A percentile compares a stretch with the other conserved stretches of the same genome.
Conservation (phyloP, 164 flowering plant genomes). For the Magnolia kwangsiensis region DNA sequence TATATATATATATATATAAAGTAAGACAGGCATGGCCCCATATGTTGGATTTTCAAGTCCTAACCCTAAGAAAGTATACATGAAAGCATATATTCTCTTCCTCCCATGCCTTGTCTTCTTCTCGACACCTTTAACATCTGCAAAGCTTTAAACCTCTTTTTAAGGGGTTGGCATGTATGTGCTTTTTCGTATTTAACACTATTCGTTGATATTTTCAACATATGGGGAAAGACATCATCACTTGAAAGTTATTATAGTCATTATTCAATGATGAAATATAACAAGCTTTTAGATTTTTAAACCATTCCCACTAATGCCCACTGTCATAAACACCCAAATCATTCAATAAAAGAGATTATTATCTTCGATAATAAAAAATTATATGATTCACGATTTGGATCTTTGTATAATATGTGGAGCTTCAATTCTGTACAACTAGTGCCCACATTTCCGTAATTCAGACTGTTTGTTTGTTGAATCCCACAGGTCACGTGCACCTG, state of each 20-base stretch:
- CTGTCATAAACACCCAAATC: background rate
- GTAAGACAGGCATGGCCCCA: background rate
- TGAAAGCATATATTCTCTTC: background rate
- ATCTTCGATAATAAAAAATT: background rate
- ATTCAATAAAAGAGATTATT: background rate
- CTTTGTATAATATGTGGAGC: no score
- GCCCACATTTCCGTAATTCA: no score
- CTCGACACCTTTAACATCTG: background rate
- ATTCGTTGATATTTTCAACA: background rate
- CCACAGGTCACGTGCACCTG: no score
- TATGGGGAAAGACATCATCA: background rate
- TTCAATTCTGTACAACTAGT: no score
- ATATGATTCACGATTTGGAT: no score
- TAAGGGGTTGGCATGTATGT: background rate
- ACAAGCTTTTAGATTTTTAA: background rate
- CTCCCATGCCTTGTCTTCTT: constrained; percentile 5
- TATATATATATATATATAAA: no score
- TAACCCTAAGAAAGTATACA: background rate
- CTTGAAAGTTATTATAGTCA: background rate
- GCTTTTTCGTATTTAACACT: background rate
- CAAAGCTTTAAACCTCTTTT: constrained; percentile 3
- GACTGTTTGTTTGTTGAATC: no score
- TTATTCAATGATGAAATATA: background rate
- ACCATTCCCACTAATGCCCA: background rate
- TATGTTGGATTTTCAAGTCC: background rate